Evolutionary conservation across 441 rosid genomes (phyloP).

Genomic region (Breynia disticha): DNA sequence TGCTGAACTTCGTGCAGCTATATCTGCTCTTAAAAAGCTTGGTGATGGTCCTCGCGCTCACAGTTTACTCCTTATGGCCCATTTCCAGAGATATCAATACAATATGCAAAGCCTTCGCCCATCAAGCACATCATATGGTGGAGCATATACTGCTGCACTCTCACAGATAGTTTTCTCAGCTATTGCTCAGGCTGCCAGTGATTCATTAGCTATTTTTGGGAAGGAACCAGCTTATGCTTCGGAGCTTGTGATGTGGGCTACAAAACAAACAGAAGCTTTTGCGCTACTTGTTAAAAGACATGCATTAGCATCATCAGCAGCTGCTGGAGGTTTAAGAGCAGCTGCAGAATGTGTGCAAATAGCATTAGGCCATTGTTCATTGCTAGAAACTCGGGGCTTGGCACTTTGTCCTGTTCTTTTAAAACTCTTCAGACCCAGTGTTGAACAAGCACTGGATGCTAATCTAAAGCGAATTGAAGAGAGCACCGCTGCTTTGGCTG

Average conservation of each 20-base stretch:
- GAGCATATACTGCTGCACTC: constrained; percentile 56
- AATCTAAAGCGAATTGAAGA: constrained; percentile 72
- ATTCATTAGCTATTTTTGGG: constrained; percentile 68
- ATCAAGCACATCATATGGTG: constrained; percentile 48
- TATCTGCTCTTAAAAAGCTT: constrained; percentile 62
- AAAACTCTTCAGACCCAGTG: constrained; percentile 53
- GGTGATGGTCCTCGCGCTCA: constrained; percentile 94
- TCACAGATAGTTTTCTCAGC: constrained; percentile 81
- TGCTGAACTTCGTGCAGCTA: constrained; percentile 62
- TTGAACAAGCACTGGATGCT: constrained; percentile 62
- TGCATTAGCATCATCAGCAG: constrained; percentile 66
- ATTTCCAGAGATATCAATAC: constrained; percentile 38
- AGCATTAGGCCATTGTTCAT: constrained; percentile 63
- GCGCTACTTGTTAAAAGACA: constrained; percentile 59
- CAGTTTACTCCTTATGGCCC: constrained; percentile 57
- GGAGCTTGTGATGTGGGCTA: constrained; percentile 96
- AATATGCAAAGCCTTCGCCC: constrained; percentile 46
- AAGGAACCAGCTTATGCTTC: constrained; percentile 78
- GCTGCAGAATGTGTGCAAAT: constrained; percentile 76
- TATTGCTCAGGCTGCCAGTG: constrained; percentile 78
- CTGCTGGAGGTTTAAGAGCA: constrained; percentile 68
- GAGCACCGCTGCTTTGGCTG: constrained; percentile 68
- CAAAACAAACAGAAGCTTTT: constrained; percentile 61
- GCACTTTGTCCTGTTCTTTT: constrained; percentile 62
- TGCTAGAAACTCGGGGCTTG: constrained; percentile 74